Base-by-base conservation (phyloP, 345 rosid species). In the Pistacia atlantica region DNA sequence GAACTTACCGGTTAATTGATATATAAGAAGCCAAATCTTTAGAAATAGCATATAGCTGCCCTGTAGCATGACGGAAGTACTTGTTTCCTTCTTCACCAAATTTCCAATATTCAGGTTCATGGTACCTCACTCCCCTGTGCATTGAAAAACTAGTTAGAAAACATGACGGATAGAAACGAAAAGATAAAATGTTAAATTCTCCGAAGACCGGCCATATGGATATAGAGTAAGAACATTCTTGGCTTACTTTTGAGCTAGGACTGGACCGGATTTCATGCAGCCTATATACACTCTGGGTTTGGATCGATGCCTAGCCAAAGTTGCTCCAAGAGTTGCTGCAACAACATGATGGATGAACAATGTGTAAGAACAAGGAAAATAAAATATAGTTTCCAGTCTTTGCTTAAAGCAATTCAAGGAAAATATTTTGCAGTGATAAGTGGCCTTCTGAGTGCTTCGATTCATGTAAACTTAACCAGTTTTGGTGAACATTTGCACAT, bases 221-320 rank as follows among this genome's bases (percentile, higher is more conserved):
- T 60, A 45, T 35, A 65, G 22, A 28, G 1, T 6, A 33, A 45
- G 55, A 49, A 62, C 68, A 74, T 42, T 48, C 54, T 65, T 76
- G 67, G 72, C 94, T 90, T 90, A 95, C 99, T 93, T 95, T 66
- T 89, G 97, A 76, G 97, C 93, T 77, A 95, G 98, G 77, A 95
- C 99, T 2, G 95, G 98, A 77, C 99, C 97, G 35, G 99, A 95
- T 79, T 95, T 95, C 99, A 95, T 95, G 87, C 99, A 95, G 51
- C 99, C 99, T 60, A 91, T 90, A 67, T 95, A 95, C 16, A 93
- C 90, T 70, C 97, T 86, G 7, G 96, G 89, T 74, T 89, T 92
- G 74, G 87, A 82, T 73, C 91, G 84, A 77, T 95, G 90, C 73
- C 93, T 88, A 52, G 80, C 85, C 80, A 95, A 83, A 55, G 97